A percentile compares a stretch with the other conserved stretches of the same genome.
Evolutionary conservation across 2,329 filamentous ascomycete genomes (phyloP).

Genomic region (Colletotrichum sojae): DNA sequence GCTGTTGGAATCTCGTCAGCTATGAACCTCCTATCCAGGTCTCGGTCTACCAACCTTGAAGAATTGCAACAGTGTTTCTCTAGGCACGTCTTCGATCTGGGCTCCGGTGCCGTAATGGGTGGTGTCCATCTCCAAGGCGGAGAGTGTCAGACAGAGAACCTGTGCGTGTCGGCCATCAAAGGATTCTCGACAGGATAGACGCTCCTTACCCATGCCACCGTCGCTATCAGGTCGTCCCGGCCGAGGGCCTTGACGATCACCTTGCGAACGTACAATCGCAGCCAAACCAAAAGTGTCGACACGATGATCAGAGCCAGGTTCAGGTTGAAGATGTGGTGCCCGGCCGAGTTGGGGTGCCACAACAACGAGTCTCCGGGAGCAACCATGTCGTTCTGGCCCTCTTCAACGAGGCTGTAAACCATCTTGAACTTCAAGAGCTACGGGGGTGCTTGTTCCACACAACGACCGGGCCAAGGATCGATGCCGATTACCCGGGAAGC

Average conservation of each 20-base stretch:
- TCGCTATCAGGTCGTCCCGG: conserved; percentile 33
- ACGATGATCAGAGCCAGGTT: conserved; percentile 35
- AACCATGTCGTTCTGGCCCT: conserved; percentile 6
- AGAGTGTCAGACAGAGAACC: conserved; percentile 24
- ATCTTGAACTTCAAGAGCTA: conserved; percentile 7
- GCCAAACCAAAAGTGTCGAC: conserved; percentile 23
- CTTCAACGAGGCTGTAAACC: conserved; percentile 4
- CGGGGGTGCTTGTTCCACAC: not conserved
- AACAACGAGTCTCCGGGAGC: not conserved
- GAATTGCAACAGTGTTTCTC: conserved; percentile 20
- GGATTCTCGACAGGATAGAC: no score
- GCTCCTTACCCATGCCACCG: conserved; percentile 29
- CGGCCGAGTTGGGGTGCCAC: conserved; percentile 25
- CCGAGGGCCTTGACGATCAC: conserved; percentile 27
- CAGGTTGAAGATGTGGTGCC: conserved; percentile 35
- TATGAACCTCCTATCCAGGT: not conserved
- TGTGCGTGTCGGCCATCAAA: not conserved
- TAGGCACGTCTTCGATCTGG: conserved; percentile 25
- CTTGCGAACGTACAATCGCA: conserved; percentile 30
- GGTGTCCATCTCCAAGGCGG: conserved; percentile 34
- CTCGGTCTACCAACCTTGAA: conserved; percentile 6
- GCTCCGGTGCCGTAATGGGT: conserved; percentile 35
- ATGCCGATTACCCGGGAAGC: conserved; percentile 12
- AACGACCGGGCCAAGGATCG: not conserved
- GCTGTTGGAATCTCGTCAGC: not conserved